phyloP scores from a whole-genome alignment of 2,329 filamentous ascomycete species.

The Sporothrix protearum region DNA sequence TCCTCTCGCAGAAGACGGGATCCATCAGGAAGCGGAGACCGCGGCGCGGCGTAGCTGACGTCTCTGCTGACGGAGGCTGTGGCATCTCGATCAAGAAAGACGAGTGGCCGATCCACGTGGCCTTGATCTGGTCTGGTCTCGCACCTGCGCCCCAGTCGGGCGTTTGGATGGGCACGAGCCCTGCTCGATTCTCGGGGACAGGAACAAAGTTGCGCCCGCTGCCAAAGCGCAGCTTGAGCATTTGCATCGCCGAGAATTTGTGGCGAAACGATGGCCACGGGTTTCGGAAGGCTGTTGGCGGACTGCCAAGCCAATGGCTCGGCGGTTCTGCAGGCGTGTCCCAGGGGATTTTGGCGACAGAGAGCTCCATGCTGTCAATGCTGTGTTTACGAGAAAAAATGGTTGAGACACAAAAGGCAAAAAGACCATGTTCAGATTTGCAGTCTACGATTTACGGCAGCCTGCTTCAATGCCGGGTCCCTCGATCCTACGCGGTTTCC shows the following conservation, averaged over 20 bases:
- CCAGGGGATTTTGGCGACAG: neutral
- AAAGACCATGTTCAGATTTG: neutral
- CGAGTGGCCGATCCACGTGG: slow-evolving; percentile 92
- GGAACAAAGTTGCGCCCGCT: slow-evolving; percentile 19
- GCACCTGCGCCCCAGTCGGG: slow-evolving; percentile 19
- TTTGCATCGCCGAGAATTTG: neutral
- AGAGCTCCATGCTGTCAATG: neutral
- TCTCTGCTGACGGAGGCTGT: neutral
- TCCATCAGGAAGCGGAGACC: slow-evolving; percentile 41
- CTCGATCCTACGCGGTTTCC: neutral
- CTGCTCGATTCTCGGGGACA: slow-evolving; percentile 15
- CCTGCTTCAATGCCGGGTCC: neutral
- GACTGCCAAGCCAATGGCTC: slow-evolving; percentile 22
- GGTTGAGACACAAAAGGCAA: neutral
- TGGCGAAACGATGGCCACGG: slow-evolving; percentile 23
- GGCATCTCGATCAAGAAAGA: slow-evolving; percentile 84
- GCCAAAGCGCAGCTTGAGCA: slow-evolving; percentile 11
- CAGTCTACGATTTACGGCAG: neutral
- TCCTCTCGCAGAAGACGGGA: slow-evolving; percentile 50
- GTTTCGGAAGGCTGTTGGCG: slow-evolving; percentile 22
- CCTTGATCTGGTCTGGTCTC: slow-evolving; percentile 33
- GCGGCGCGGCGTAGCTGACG: slow-evolving; percentile 40
- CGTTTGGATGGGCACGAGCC: slow-evolving; percentile 7
- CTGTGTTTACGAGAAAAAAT: too few species aligned
- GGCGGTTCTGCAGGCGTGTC: neutral